A percentile compares a stretch with the other conserved stretches of the same genome.
Conservation (phyloP, 306 rosid species). For the Rosa multiflora region DNA sequence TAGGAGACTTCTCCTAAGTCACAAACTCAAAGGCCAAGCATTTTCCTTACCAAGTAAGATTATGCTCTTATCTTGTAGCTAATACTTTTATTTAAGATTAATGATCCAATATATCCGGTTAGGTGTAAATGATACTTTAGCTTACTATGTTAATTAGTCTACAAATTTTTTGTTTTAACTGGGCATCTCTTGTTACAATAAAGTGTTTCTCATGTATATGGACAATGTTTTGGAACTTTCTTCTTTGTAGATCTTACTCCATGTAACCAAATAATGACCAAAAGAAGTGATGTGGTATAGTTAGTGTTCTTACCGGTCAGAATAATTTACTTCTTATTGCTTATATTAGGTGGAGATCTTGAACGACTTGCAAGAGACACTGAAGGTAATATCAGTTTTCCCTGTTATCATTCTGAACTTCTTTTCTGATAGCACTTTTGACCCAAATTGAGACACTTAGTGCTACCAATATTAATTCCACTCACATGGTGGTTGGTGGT, state of each 20-base stretch:
- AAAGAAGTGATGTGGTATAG: not conserved
- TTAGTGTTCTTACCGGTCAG: conserved; percentile 2
- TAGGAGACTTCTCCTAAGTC: conserved; percentile 66
- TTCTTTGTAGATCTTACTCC: not conserved
- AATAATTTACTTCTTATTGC: conserved; percentile 13
- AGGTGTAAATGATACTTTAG: not conserved
- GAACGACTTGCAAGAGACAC: conserved; percentile 82
- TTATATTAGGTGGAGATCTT: conserved; percentile 66
- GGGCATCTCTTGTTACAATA: not conserved
- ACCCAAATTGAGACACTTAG: not conserved
- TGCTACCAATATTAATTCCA: not conserved
- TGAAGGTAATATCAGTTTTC: conserved; percentile 49
- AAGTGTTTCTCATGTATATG: not conserved
- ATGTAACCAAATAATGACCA: not conserved
- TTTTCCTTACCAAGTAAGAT: conserved; percentile 88
- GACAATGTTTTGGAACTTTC: not conserved
- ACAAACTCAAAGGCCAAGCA: conserved; percentile 95
- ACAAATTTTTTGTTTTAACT: not conserved
- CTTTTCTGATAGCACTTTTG: not conserved
- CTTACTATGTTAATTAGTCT: not conserved
- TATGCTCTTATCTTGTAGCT: conserved; percentile 19
- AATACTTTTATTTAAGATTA: not conserved
- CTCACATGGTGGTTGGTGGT: conserved; percentile 12
- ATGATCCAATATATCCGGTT: not conserved
- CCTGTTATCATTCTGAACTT: not conserved